Evolutionary conservation across 305 asterid genomes (phyloP), one percentile per base, ranked within the genome.

Genomic region (Stenogyne calaminthoides): DNA sequence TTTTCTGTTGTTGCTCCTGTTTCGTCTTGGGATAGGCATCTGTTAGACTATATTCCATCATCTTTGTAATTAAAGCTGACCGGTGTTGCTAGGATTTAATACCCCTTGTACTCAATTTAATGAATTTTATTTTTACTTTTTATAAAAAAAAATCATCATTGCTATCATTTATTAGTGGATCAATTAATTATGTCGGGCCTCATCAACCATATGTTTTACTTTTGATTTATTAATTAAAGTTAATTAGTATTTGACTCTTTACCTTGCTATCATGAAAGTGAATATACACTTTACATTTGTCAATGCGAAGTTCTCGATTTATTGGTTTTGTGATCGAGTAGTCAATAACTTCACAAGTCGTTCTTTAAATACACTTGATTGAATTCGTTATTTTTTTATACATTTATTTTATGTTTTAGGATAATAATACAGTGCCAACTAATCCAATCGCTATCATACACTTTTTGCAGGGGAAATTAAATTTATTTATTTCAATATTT

Each of bases 191-290:
- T 1, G 14, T 10, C 32, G 62, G 6, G 22, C 7, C 14, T 5
- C 20, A 34, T 29, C 49, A 57, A n/a, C 60, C 54, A 32, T 52
- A 40, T 16, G 46, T 46, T 60, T 71, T 7, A 71, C 40, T 32
- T 71, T 58, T 58, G 39, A 47, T 22, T 71, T 68, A 60, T 71
- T 61, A 71, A 60, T 71, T 61, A 71, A 62, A 47, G 76, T 11
- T 29, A 61, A 61, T 22, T 22, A 22, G 2, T n/a, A n/a, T n/a
- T 71, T 71, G 76, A 71, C 69, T 47, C n/a, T 71, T 46, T 32
- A 36, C 70, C 34, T 34, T 47, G 52, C 51, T 6, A 62, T 49
- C 55, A 72, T 72, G 64, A 62, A 19, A 34, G 29, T 36, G 39
- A 25, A 27, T 3, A 22, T 22, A 22, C 63, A 37, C 63, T 19